phyloP scores from a whole-genome alignment of 441 rosid genomes.

The Populus hybrid region DNA sequence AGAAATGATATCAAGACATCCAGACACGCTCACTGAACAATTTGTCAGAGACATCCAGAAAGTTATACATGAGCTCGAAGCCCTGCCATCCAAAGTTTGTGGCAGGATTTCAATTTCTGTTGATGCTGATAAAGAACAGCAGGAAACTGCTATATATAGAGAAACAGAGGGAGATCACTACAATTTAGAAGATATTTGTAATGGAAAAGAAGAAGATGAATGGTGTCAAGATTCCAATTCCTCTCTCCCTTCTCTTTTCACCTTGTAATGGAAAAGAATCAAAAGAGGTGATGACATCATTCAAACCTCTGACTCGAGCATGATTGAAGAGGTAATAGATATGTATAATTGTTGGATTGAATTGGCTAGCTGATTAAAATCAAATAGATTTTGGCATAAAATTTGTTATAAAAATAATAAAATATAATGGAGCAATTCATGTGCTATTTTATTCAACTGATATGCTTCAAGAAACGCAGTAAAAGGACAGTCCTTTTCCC shows the following conservation, averaged over 20 bases:
- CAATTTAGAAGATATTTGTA: no score
- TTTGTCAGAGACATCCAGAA: background rate
- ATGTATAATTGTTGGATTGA: background rate
- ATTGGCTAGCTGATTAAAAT: background rate
- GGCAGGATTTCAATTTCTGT: no score
- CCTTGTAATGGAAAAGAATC: background rate
- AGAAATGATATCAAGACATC: no score
- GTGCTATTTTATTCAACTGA: background rate
- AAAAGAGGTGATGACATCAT: background rate
- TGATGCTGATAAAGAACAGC: no score
- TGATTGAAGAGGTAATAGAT: no score
- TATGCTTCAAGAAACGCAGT: background rate
- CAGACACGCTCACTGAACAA: no score
- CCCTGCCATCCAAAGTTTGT: background rate
- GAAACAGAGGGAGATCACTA: no score
- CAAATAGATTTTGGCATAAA: background rate
- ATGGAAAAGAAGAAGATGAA: no score
- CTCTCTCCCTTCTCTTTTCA: no score
- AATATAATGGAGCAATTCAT: background rate
- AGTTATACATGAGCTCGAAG: background rate
- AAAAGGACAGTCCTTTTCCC: background rate
- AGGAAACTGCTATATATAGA: no score
- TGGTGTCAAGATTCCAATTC: no score
- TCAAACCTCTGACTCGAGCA: no score
- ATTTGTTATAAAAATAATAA: background rate